A percentile compares a stretch with the other conserved stretches of the same genome.
phyloP scores from a whole-genome alignment of 805 yeast species.

The Myxozyma neotropica region DNA sequence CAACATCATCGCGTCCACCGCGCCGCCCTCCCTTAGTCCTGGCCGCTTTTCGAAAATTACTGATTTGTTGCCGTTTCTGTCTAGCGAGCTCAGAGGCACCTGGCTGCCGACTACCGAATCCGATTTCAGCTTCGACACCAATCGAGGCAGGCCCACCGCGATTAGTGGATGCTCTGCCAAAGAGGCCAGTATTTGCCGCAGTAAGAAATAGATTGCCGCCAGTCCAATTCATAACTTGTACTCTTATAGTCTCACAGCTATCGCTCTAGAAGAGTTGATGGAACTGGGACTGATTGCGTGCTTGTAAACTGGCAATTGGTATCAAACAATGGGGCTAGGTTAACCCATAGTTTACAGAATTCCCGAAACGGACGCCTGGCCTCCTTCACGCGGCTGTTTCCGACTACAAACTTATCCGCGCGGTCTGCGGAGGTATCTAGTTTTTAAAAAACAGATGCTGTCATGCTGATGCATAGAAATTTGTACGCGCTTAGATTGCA shows the following conservation, averaged over 20 bases:
- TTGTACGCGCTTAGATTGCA: too few relatives aligned
- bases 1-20: neutral
- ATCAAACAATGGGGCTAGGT: too few relatives aligned
- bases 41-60: constrained; percentile 10
- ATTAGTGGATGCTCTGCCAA: neutral
- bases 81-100: constrained; percentile 4
- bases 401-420: too few relatives aligned
- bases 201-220: constrained; percentile 1
- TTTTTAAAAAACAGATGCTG: too few relatives aligned
- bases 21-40: neutral
- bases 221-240: constrained; percentile 11
- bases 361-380: too few relatives aligned
- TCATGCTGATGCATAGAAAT: too few relatives aligned
- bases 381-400: too few relatives aligned
- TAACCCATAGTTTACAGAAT: too few relatives aligned
- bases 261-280: too few relatives aligned
- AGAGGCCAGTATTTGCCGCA: neutral
- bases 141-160: neutral
- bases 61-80: constrained; percentile 5
- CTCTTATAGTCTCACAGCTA: neutral
- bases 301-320: too few relatives aligned
- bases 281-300: too few relatives aligned
- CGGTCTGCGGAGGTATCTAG: too few relatives aligned
- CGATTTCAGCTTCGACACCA: neutral
- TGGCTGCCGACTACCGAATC: neutral